Evolutionary conservation across 1,139 yeast genomes (phyloP).

Genomic region (Geotrichum siamense): DNA sequence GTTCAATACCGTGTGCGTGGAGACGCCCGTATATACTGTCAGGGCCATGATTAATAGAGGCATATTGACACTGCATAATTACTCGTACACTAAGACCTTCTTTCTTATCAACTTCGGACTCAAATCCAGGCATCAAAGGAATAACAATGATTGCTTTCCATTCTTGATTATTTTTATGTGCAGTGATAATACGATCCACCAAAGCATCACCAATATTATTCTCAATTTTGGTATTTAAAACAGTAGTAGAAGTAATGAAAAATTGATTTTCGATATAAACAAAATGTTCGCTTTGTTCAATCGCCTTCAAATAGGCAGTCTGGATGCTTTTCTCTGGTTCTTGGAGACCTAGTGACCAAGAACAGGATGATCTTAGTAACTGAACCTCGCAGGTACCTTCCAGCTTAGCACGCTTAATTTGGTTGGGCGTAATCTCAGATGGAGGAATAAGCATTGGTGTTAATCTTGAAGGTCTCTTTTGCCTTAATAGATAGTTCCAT

Average conservation of each 20-base stretch:
- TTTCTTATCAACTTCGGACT: slow-evolving; percentile 84
- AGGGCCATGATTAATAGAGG: slow-evolving; percentile 86
- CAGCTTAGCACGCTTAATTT: slow-evolving; percentile 54
- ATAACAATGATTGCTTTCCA: slow-evolving; percentile 92
- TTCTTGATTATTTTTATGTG: slow-evolving; percentile 62
- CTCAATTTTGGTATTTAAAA: slow-evolving; percentile 67
- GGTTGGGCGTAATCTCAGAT: slow-evolving; percentile 70
- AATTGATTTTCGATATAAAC: slow-evolving; percentile 93
- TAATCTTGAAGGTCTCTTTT: slow-evolving; percentile 86
- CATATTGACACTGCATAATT: slow-evolving; percentile 93
- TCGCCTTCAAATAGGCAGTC: slow-evolving; percentile 81
- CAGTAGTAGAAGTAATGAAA: slow-evolving; percentile 78
- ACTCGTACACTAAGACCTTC: slow-evolving; percentile 92
- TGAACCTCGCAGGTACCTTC: slow-evolving; percentile 91
- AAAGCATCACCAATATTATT: slow-evolving; percentile 94
- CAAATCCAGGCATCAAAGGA: slow-evolving; percentile 97
- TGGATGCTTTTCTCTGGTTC: slow-evolving; percentile 87
- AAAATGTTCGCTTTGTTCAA: slow-evolving; percentile 87
- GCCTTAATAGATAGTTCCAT: slow-evolving; percentile 91
- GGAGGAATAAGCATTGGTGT: slow-evolving; percentile 94
- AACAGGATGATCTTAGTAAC: slow-evolving; percentile 76
- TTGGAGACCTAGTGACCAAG: slow-evolving; percentile 86
- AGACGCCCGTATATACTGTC: slow-evolving; percentile 84
- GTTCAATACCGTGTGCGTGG: slow-evolving; percentile 66
- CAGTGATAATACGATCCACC: slow-evolving; percentile 87